Evolutionary conservation across 1,139 yeast species (phyloP), one percentile per base, ranked within the genome.

Genomic region (Citeromyces hawaiiensis): DNA sequence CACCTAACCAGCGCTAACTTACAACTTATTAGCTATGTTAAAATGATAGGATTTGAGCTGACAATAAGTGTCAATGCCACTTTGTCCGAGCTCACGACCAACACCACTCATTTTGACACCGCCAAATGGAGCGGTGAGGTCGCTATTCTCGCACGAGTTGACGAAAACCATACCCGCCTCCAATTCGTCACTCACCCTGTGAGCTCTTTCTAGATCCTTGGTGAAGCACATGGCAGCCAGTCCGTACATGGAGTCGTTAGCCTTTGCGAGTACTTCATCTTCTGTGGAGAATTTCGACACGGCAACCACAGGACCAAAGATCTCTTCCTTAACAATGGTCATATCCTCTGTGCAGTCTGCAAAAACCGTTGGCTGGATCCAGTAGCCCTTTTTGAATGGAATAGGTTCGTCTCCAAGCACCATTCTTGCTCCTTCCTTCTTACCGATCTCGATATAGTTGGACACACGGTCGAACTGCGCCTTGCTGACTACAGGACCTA

Each of bases 301-400:
- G n/a, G 83, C 72, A 38, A 81, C 86, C 32, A 86, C 94, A n/a
- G 96, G 96, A 27, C 96, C 96, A 55, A 87, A 87, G 49, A 87
- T 85, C 61, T 81, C 91, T 48, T 80, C 87, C 52, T 63, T 65
- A 42, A 72, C 78, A 48, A 80, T 71, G 47, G 62, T 63, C 70
- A 76, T 75, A 40, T 67, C 60, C 53, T 69, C 76, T 35, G 61
- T 66, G 42, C 79, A 83, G 53, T 76, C 75, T 34, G 71, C 69
- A 51, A 80, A 77, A 45, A 80, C 68, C 15, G 86, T 78, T 55
- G 88, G 91, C 48, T 76, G 70, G 43, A 81, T 62, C 48, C 68
- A 80, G 61, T 58, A 79, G 48, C 64, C 64, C 48, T 44, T 54
- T 4, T 41, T 36, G 59, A 43, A 48, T 60, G 64, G 53, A 60